Conservation (phyloP, 1,284 basidiomycete species). For the Papiliotrema fonsecae region DNA sequence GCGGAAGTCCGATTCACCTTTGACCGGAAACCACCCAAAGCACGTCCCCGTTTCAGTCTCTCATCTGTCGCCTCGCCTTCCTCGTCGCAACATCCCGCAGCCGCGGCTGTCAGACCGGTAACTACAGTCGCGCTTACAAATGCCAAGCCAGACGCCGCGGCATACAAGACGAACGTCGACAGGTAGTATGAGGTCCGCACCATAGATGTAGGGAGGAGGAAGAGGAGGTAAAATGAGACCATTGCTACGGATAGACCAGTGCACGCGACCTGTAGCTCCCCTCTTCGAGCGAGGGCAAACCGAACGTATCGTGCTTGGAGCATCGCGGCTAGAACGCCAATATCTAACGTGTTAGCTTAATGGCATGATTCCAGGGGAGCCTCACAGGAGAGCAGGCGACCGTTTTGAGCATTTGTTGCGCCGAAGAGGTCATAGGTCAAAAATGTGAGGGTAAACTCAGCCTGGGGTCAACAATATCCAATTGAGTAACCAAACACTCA, state of each 20-base stretch:
- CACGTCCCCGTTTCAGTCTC: conserved; percentile 55
- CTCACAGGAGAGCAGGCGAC: conserved; percentile 64
- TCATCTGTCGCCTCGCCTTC: conserved; percentile 50
- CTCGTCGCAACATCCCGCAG: conserved; percentile 77
- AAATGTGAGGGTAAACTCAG: conserved; percentile 89
- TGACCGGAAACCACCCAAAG: conserved; percentile 77
- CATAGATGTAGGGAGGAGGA: conserved; percentile 60
- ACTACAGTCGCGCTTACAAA: conserved; percentile 90
- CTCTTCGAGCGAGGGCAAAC: conserved; percentile 54
- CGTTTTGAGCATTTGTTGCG: conserved; percentile 85
- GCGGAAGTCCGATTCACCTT: conserved; percentile 14
- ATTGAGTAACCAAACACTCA: conserved; percentile 17
- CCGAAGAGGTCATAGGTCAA: conserved; percentile 71
- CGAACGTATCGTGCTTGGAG: conserved; percentile 89
- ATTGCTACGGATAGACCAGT: conserved; percentile 69
- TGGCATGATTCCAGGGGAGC: background rate
- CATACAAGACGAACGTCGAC: conserved; percentile 56
- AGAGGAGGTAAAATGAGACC: conserved; percentile 62
- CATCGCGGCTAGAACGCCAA: conserved; percentile 78
- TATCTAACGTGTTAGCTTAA: conserved; percentile 39
- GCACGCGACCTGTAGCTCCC: conserved; percentile 71
- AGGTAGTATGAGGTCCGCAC: conserved; percentile 41
- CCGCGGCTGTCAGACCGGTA: conserved; percentile 77
- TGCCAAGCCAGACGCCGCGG: conserved; percentile 71
- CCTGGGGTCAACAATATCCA: conserved; percentile 46